phyloP scores from a whole-genome alignment of 2,329 filamentous ascomycete genomes.

The Stagonosporopsis tanaceti region DNA sequence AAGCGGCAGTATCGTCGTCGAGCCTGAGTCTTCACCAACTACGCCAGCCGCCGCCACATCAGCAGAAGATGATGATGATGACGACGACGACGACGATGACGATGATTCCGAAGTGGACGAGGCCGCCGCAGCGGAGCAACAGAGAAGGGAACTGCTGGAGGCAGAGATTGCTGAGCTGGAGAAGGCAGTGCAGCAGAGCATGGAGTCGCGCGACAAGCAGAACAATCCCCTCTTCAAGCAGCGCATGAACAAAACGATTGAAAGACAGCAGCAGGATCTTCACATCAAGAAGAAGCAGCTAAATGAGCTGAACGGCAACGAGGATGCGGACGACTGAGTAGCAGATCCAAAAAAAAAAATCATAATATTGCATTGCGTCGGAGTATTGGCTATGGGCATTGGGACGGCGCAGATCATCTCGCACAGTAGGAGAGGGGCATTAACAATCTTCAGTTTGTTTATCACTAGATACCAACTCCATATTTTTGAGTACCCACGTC shows the following conservation, averaged over 20 bases:
- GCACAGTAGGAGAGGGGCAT: neutral
- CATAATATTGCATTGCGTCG: slow-evolving; percentile 8
- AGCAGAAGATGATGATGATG: slow-evolving; percentile 53
- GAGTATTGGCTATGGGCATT: slow-evolving; percentile 11
- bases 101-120: slow-evolving; percentile 58
- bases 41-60: slow-evolving; percentile 45
- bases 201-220: slow-evolving; percentile 53
- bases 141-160: slow-evolving; percentile 55
- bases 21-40: slow-evolving; percentile 43
- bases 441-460: neutral
- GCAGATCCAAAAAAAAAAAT: neutral
- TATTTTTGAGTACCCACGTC: neutral
- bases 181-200: slow-evolving; percentile 56
- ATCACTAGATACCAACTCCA: slow-evolving; percentile 15
- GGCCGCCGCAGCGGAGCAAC: slow-evolving; percentile 57
- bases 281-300: slow-evolving; percentile 63
- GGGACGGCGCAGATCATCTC: slow-evolving; percentile 6
- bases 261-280: slow-evolving; percentile 56
- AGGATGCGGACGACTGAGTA: slow-evolving; percentile 24
- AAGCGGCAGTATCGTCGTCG: slow-evolving; percentile 36
- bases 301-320: slow-evolving; percentile 37
- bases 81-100: slow-evolving; percentile 55
- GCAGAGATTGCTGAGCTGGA: slow-evolving; percentile 65
- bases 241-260: slow-evolving; percentile 58
- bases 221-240: slow-evolving; percentile 60